Evolutionary conservation across 1,284 basidiomycete species (phyloP).

Genomic region (Lignosus rhinocerotis): DNA sequence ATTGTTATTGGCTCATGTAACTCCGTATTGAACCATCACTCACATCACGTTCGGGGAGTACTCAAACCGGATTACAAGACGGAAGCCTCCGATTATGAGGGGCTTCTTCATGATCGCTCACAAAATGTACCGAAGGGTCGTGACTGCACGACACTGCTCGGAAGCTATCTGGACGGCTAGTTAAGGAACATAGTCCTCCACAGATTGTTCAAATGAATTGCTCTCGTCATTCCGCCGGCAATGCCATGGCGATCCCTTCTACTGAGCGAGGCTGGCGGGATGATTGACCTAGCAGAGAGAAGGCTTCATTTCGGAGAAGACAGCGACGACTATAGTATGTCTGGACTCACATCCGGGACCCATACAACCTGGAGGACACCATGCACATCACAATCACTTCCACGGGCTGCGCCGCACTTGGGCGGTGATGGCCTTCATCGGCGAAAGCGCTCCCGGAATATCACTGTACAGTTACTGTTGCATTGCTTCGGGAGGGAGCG

Average conservation of each 20-base stretch:
- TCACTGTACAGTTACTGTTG: no score
- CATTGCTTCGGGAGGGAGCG: slow-evolving; percentile 5
- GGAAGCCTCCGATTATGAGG: background rate
- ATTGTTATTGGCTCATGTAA: background rate
- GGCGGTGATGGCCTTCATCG: slow-evolving; percentile 7
- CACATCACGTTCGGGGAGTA: background rate
- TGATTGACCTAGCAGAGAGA: no score
- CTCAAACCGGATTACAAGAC: background rate
- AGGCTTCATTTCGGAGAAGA: no score
- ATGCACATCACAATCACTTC: slow-evolving; percentile 9
- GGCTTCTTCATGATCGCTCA: background rate
- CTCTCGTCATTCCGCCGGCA: slow-evolving; percentile 9
- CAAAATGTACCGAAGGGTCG: background rate
- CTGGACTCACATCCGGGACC: no score
- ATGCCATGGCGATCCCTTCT: background rate
- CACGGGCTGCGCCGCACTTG: slow-evolving; percentile 2
- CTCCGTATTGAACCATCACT: background rate
- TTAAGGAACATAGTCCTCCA: background rate
- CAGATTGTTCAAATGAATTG: background rate
- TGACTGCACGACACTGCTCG: background rate
- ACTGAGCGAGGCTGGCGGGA: background rate
- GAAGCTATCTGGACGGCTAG: background rate
- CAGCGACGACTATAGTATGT: no score
- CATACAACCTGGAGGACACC: no score
- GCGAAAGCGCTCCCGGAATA: background rate